Percentiles rank a stretch among this genome's conserved stretches.
phyloP scores from a whole-genome alignment of 257 asterid species.

The Solanum peruvianum region DNA sequence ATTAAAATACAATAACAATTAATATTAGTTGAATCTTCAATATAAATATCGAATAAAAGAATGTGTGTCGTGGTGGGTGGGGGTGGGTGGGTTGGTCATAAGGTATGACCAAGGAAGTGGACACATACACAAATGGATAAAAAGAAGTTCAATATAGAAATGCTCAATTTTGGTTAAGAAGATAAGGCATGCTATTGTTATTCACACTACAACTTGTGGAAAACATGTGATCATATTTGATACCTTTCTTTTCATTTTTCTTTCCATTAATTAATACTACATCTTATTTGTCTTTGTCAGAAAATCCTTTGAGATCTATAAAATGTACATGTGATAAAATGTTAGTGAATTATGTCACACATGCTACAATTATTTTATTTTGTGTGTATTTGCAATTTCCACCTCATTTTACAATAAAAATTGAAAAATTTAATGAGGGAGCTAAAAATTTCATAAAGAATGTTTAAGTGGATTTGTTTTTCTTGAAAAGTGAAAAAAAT shows the following conservation, averaged over 20 bases:
- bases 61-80: neutral
- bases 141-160: neutral
- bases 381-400: neutral
- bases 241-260: neutral
- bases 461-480: rapidly evolving
- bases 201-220: neutral
- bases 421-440: rapidly evolving
- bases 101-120: neutral
- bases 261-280: neutral
- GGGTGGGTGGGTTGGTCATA: neutral
- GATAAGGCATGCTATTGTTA: neutral
- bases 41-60: no score
- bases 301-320: neutral
- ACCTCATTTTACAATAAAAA: neutral
- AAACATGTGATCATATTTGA: neutral
- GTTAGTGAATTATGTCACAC: neutral
- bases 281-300: neutral
- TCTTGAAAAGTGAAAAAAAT: no score
- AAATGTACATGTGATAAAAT: neutral
- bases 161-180: neutral
- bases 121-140: neutral
- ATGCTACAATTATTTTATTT: neutral
- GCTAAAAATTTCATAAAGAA: no score
- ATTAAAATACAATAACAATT: neutral
- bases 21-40: no score